Evolutionary conservation across 2,329 filamentous ascomycete genomes (phyloP), one percentile per base, ranked within the genome.

Genomic region (Claviceps africana): DNA sequence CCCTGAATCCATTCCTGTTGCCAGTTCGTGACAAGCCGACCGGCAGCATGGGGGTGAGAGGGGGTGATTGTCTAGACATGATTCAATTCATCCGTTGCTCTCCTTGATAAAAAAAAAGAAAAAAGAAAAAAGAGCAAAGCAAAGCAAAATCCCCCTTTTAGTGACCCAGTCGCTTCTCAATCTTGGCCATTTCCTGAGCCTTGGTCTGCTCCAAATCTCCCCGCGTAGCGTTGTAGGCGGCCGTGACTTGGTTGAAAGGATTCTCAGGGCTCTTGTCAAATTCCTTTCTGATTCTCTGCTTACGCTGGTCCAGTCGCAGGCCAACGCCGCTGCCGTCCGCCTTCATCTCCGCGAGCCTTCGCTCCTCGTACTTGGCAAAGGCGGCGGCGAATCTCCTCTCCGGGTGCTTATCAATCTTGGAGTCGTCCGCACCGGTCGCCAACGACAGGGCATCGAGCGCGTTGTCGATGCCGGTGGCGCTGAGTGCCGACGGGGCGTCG

Each of bases 231-330:
- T 98, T 87, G 70, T 88, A 94, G 3, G 74, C 68, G 2, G 82
- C 86, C 50, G 74, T 80, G 17, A 84, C 82, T 71, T 95, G 88
- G 71, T 95, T 95, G 72, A 95, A 93, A 15, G 93, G 93, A 67
- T 98, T 98, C 61, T 97, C 91, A 1, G 87, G 84, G 62, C 86
- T 86, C 75, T 88, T 94, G 69, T 95, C 86, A 67, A 97, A 98
- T 72, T 97, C 93, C 75, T 95, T 94, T 56, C 79, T 71, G 59
- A 95, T 86, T 63, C 83, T 76, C 57, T 91, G 86, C 62, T 90
- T 83, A 69, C 86, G 85, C 77, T 96, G 90, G 60, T 94, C 81
- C 60, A 86, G 74, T 53, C 90, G 76, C 64, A 97, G 68, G 0
- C 88, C 88, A 53, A 85, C 67, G 21, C 76, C 77, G 59, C 72